Conservation (phyloP, 1,284 basidiomycete species). For the Cerrena zonata region DNA sequence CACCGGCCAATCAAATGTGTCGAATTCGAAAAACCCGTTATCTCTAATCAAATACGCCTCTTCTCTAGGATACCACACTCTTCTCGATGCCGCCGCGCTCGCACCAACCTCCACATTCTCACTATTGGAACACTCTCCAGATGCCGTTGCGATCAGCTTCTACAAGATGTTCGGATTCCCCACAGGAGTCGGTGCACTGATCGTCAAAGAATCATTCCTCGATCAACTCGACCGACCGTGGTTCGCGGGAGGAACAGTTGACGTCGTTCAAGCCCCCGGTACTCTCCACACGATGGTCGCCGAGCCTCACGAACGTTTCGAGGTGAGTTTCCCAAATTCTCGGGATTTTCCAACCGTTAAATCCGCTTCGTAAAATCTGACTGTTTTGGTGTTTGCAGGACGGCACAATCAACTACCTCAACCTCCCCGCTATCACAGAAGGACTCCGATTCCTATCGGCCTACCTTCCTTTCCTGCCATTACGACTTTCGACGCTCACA, state of each 20-base stretch:
- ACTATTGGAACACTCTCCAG: slow-evolving; percentile 57
- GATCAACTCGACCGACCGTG: slow-evolving; percentile 60
- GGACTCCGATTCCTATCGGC: slow-evolving; percentile 70
- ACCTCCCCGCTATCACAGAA: slow-evolving; percentile 66
- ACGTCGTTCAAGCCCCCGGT: slow-evolving; percentile 76
- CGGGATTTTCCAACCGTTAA: background rate
- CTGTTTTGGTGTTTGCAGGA: slow-evolving; percentile 50
- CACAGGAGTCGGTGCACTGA: slow-evolving; percentile 75
- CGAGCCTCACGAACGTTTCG: slow-evolving; percentile 67
- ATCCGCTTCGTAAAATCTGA: background rate
- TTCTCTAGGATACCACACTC: slow-evolving; percentile 62
- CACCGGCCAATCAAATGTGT: slow-evolving; percentile 76
- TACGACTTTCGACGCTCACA: slow-evolving; percentile 62
- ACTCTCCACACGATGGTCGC: slow-evolving; percentile 54
- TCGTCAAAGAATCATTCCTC: slow-evolving; percentile 68
- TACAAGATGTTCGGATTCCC: slow-evolving; percentile 90
- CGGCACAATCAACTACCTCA: slow-evolving; percentile 77
- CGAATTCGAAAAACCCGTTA: slow-evolving; percentile 51
- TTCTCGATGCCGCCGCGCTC: slow-evolving; percentile 77
- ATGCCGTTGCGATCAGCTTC: slow-evolving; percentile 78
- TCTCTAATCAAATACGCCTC: slow-evolving; percentile 49
- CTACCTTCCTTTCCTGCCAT: slow-evolving; percentile 70
- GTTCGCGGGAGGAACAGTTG: slow-evolving; percentile 80
- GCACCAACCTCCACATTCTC: slow-evolving; percentile 67
- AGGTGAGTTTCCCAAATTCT: slow-evolving; percentile 40